A percentile compares a stretch with the other conserved stretches of the same genome.
These are phyloP conservation scores for Colletotrichum sp. DNA, from an alignment of 2,329 filamentous ascomycete species.

Conservation along the genomic window DNA sequence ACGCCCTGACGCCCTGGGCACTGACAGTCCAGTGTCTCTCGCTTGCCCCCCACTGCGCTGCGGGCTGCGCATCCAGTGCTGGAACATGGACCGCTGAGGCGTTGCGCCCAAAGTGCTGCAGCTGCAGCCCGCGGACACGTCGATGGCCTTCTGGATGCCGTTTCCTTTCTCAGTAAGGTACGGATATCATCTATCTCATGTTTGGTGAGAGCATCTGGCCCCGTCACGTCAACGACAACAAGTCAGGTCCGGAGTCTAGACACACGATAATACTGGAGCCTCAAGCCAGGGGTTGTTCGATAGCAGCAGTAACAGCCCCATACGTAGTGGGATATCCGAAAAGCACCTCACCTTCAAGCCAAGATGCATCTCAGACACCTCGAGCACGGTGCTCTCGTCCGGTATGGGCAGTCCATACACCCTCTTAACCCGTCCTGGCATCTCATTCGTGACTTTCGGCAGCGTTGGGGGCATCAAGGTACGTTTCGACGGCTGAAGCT, in stretches of 20 bases:
- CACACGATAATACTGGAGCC: not conserved
- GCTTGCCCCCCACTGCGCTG: not conserved
- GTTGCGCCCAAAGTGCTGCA: not conserved
- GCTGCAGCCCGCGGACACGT: not conserved
- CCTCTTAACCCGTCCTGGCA: not conserved
- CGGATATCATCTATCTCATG: not conserved
- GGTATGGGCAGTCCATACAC: not conserved
- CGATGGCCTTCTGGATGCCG: not conserved
- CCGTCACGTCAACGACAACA: not conserved
- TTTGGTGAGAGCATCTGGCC: not conserved
- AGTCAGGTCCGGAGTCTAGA: not conserved
- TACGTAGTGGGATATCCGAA: not conserved
- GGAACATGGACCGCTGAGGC: constrained; percentile 10
- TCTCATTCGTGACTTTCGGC: not conserved
- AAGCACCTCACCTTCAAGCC: not conserved
- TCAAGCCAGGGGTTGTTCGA: not conserved
- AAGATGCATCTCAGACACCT: not conserved
- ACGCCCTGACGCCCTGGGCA: not conserved
- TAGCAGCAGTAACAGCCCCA: not conserved
- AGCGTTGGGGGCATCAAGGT: not conserved
- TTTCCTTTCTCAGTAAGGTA: not conserved
- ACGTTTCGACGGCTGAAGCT: not conserved
- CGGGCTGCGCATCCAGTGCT: not conserved
- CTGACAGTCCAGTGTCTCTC: not conserved
- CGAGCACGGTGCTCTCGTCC: not conserved